phyloP scores from a whole-genome alignment of 2,329 filamentous ascomycete genomes.

The Talaromyces sp. region DNA sequence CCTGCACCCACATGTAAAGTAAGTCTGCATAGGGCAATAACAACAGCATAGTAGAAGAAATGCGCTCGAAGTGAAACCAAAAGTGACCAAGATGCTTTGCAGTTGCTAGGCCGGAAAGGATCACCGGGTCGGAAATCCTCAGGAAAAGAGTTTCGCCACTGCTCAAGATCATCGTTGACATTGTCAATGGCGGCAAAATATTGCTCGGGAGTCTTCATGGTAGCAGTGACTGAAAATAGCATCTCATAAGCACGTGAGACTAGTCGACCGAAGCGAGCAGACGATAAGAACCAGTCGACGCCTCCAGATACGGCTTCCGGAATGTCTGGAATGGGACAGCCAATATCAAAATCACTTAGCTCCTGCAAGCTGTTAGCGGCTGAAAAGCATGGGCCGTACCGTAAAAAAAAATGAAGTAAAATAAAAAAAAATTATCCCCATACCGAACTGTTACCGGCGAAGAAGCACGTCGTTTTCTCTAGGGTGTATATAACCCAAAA shows the following conservation, averaged over 20 bases:
- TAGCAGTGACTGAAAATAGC: constrained; percentile 32
- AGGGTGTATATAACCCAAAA: constrained; percentile 40
- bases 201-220: constrained; percentile 13
- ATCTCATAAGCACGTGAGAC: constrained; percentile 27
- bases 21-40: constrained; percentile 27
- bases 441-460: constrained; percentile 26
- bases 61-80: constrained; percentile 21
- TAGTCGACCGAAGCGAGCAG: constrained; percentile 25
- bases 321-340: constrained; percentile 27
- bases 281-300: constrained; percentile 32
- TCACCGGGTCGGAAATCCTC: constrained; percentile 23
- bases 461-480: constrained; percentile 33
- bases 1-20: constrained; percentile 20
- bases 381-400: background rate
- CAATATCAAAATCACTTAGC: constrained; percentile 34
- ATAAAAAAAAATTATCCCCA: no score
- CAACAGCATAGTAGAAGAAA: constrained; percentile 25
- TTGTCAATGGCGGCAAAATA: constrained; percentile 18
- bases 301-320: constrained; percentile 27
- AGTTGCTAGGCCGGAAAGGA: constrained; percentile 9
- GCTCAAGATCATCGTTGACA: constrained; percentile 22
- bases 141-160: constrained; percentile 27
- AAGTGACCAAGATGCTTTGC: constrained; percentile 11
- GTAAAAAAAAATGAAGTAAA: no score
- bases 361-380: constrained; percentile 15